Evolutionary conservation across 73 alveolate species (phyloP).

Genomic region (Symbiodinium natans): DNA sequence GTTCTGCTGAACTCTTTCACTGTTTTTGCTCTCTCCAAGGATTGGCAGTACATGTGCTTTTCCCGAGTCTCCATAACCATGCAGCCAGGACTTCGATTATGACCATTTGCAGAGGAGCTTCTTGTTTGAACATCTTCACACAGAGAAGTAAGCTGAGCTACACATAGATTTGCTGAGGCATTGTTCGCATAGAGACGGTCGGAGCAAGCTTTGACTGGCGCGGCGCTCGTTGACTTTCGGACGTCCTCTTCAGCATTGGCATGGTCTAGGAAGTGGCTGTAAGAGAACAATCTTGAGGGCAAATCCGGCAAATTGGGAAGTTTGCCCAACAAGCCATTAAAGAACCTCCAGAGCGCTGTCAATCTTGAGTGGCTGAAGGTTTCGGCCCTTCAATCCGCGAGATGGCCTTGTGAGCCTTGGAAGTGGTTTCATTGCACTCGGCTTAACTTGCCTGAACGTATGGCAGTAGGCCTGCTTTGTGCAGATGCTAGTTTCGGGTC

Average conservation of each 20-base stretch:
- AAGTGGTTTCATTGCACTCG: constrained; percentile 53
- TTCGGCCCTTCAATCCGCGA: constrained; percentile 81
- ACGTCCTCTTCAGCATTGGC: background rate
- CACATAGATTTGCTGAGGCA: background rate
- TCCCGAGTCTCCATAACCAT: too few species aligned
- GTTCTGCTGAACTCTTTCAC: too few species aligned
- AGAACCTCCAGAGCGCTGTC: too few species aligned
- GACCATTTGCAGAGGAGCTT: constrained; percentile 62
- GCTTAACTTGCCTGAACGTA: too few species aligned
- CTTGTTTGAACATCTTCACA: background rate
- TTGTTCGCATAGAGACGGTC: constrained; percentile 67
- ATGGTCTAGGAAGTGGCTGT: background rate
- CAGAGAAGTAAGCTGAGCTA: background rate
- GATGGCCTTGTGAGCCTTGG: constrained; percentile 85
- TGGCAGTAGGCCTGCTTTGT: too few species aligned
- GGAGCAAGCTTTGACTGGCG: constrained; percentile 94
- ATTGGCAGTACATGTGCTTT: too few species aligned
- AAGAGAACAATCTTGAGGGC: background rate
- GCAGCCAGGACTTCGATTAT: constrained; percentile 42
- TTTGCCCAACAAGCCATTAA: too few species aligned
- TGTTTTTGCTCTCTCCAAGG: too few species aligned
- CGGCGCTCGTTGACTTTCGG: background rate
- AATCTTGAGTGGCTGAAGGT: constrained; percentile 4
- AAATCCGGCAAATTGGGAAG: background rate
- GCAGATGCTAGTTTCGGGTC: too few species aligned